These are phyloP conservation scores for Tanacetum coccineum DNA, from an alignment of 129 eudicot genomes.

Conservation along the genomic window DNA sequence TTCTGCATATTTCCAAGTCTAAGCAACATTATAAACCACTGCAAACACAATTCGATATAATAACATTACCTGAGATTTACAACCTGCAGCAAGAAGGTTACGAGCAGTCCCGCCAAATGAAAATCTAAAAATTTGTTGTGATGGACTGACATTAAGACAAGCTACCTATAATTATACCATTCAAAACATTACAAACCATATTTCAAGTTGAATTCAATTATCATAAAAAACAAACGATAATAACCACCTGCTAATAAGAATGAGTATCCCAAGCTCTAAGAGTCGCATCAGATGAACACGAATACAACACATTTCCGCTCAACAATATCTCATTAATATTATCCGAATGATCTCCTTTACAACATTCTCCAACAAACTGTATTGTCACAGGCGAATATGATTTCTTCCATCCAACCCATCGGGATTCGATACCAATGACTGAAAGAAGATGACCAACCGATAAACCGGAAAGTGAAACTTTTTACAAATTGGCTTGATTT, in stretches of 20 bases:
- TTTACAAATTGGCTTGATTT: too few species aligned
- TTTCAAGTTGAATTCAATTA: not conserved
- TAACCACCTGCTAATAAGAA: conserved; percentile 58
- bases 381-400: conserved; percentile 74
- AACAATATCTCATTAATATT: conserved; percentile 61
- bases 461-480: too few species aligned
- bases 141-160: conserved; percentile 60
- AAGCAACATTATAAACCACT: too few species aligned
- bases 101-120: conserved; percentile 69
- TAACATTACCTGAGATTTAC: conserved; percentile 75
- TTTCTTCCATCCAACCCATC: too few species aligned
- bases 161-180: conserved; percentile 52
- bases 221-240: not conserved
- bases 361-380: conserved; percentile 67
- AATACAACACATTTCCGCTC: conserved; percentile 50
- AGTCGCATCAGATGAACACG: conserved; percentile 81
- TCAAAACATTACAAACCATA: too few species aligned
- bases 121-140: conserved; percentile 78
- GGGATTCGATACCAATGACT: too few species aligned
- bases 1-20: too few species aligned
- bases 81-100: conserved; percentile 92
- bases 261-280: conserved; percentile 89
- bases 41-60: not conserved
- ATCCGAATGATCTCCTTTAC: conserved; percentile 51
- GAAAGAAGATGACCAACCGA: too few species aligned